Percentiles rank a stretch among this genome's conserved stretches.
Conservation (phyloP, 2,329 filamentous ascomycete genomes). For the Seiridium unicorne region DNA sequence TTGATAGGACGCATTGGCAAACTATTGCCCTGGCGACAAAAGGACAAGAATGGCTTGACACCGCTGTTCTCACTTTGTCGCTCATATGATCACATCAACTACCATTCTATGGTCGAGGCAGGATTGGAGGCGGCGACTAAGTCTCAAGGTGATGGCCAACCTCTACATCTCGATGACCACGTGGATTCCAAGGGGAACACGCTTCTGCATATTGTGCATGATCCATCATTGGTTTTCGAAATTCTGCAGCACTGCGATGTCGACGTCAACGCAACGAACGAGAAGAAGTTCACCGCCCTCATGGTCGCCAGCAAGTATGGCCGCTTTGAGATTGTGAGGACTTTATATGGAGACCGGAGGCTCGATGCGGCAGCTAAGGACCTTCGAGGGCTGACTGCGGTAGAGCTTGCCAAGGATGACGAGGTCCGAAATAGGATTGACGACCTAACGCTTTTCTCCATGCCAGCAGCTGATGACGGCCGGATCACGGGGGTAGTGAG, state of each 20-base stretch:
- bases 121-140: conserved; percentile 72
- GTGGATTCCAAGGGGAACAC: conserved; percentile 93
- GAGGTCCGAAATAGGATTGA: conserved; percentile 96
- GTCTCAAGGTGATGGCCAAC: conserved; percentile 73
- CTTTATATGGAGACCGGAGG: conserved; percentile 81
- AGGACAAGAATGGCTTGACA: conserved; percentile 97
- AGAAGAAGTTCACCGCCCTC: conserved; percentile 89
- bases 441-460: conserved; percentile 82
- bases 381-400: conserved; percentile 82
- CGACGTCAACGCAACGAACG: conserved; percentile 94
- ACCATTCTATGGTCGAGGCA: conserved; percentile 81
- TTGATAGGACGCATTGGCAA: conserved; percentile 76
- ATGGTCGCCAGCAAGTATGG: conserved; percentile 99
- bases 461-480: conserved; percentile 68
- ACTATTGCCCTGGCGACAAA: conserved; percentile 82
- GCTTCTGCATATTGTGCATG: conserved; percentile 90
- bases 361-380: conserved; percentile 86
- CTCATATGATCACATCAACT: conserved; percentile 90
- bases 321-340: conserved; percentile 86
- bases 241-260: conserved; percentile 84
- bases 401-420: conserved; percentile 96
- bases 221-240: conserved; percentile 70
- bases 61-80: conserved; percentile 92
- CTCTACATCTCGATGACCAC: conserved; percentile 90
- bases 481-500: conserved; percentile 90